Conservation (phyloP, 805 yeast genomes). For the Clavispora vitiphila region DNA sequence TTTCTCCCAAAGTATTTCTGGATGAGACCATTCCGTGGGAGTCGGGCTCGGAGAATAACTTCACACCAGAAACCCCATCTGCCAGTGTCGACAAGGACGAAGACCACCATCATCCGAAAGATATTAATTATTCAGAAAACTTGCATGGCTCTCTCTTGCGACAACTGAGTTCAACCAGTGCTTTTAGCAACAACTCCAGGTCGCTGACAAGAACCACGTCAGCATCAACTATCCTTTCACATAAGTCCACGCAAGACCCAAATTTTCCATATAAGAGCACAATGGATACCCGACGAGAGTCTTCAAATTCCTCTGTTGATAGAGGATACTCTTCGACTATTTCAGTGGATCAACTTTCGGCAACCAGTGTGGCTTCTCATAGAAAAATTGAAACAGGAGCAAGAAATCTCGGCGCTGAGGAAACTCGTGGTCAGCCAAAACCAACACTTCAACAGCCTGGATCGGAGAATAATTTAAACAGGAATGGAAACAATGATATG, state of each 20-base stretch:
- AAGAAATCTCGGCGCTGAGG: background rate
- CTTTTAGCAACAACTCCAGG: background rate
- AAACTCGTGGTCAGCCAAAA: background rate
- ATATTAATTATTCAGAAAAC: background rate
- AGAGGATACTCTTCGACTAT: background rate
- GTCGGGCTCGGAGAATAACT: background rate
- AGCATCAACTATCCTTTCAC: background rate
- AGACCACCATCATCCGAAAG: background rate
- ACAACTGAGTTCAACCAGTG: background rate
- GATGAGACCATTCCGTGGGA: background rate
- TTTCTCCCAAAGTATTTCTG: too few species aligned
- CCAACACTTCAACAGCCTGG: background rate
- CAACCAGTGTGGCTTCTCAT: background rate
- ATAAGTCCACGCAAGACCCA: background rate
- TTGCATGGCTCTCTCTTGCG: background rate
- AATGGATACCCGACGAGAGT: background rate
- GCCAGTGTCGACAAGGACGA: background rate
- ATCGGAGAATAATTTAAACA: background rate
- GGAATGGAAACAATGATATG: background rate
- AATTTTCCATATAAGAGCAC: background rate
- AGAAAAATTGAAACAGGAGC: background rate
- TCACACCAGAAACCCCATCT: background rate
- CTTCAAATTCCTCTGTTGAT: background rate
- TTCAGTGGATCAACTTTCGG: background rate
- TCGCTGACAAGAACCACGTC: slow-evolving; percentile 1